phyloP scores from a whole-genome alignment of 805 yeast genomes.

The Sungouiozyma intestinalis region DNA sequence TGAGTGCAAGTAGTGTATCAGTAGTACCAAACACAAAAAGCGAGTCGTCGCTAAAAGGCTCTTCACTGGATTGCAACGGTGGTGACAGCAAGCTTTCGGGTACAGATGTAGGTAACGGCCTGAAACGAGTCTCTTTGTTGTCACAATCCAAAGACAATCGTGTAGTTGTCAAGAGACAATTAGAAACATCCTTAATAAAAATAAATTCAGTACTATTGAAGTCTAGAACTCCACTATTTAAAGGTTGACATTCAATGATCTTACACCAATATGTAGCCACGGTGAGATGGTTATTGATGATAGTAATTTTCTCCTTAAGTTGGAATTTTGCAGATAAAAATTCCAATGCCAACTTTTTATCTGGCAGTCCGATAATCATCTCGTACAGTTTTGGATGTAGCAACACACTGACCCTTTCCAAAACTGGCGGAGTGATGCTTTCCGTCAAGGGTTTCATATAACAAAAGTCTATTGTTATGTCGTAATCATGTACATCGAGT shows the following conservation, averaged over 20 bases:
- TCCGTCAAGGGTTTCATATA: constrained; percentile 5
- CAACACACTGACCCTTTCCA: constrained; percentile 10
- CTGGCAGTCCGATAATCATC: constrained; percentile 9
- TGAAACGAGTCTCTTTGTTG: constrained; percentile 3
- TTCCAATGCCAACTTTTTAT: constrained; percentile 9
- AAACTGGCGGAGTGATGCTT: constrained; percentile 4
- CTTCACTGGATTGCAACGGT: constrained; percentile 4
- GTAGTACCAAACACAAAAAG: constrained; percentile 18
- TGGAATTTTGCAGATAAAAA: constrained; percentile 18
- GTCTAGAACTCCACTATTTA: constrained; percentile 14
- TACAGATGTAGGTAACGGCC: constrained; percentile 10
- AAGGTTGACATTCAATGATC: constrained; percentile 14
- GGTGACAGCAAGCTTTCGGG: constrained; percentile 10
- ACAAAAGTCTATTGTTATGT: constrained; percentile 11
- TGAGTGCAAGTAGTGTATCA: constrained; percentile 10
- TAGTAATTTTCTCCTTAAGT: constrained; percentile 7
- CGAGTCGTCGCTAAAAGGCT: constrained; percentile 14
- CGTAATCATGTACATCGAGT: neutral
- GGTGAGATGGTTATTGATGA: constrained; percentile 10
- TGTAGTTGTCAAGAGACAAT: neutral
- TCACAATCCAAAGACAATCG: neutral
- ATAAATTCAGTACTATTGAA: constrained; percentile 12
- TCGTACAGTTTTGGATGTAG: constrained; percentile 14
- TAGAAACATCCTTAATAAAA: constrained; percentile 10
- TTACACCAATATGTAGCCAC: constrained; percentile 13